These are phyloP conservation scores for Trichoderma sp. DNA, from an alignment of 2,329 filamentous ascomycete genomes.

Conservation along the genomic window DNA sequence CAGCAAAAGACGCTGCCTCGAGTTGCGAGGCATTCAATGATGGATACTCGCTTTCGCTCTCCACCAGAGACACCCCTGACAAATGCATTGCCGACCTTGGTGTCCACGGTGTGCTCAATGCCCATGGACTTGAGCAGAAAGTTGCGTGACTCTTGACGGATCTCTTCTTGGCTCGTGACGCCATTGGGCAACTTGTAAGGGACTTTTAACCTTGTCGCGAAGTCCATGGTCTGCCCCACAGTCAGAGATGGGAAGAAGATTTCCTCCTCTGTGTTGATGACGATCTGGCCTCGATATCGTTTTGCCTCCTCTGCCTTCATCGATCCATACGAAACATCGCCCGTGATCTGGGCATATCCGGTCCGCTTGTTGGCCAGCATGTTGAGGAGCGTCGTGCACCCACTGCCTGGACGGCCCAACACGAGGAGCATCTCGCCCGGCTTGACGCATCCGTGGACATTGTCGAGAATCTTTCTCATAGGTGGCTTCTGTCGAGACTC, in stretches of 20 bases:
- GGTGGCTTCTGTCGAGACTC: slow-evolving; percentile 59
- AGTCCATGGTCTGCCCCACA: slow-evolving; percentile 70
- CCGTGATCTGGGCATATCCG: slow-evolving; percentile 61
- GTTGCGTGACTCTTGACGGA: slow-evolving; percentile 50
- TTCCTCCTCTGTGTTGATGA: slow-evolving; percentile 73
- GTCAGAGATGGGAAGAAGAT: slow-evolving; percentile 67
- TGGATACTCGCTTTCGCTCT: slow-evolving; percentile 69
- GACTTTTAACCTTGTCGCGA: slow-evolving; percentile 65
- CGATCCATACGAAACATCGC: slow-evolving; percentile 60
- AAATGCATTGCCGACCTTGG: slow-evolving; percentile 68
- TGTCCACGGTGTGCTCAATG: slow-evolving; percentile 62
- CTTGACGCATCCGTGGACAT: slow-evolving; percentile 68
- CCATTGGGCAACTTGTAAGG: slow-evolving; percentile 52
- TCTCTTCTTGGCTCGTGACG: slow-evolving; percentile 46
- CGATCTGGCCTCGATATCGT: slow-evolving; percentile 59
- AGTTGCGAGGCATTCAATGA: slow-evolving; percentile 64
- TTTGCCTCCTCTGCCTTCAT: slow-evolving; percentile 52
- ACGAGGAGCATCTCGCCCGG: slow-evolving; percentile 74
- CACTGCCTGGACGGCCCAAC: slow-evolving; percentile 67
- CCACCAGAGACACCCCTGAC: slow-evolving; percentile 69
- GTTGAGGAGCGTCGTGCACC: slow-evolving; percentile 72
- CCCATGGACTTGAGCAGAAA: slow-evolving; percentile 61
- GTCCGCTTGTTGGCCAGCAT: slow-evolving; percentile 65
- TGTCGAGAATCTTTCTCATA: slow-evolving; percentile 65
- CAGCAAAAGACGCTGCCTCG: slow-evolving; percentile 63